A percentile compares a stretch with the other conserved stretches of the same genome.
phyloP scores from a whole-genome alignment of 1,284 basidiomycete species.

The Fomitopsis betulina region DNA sequence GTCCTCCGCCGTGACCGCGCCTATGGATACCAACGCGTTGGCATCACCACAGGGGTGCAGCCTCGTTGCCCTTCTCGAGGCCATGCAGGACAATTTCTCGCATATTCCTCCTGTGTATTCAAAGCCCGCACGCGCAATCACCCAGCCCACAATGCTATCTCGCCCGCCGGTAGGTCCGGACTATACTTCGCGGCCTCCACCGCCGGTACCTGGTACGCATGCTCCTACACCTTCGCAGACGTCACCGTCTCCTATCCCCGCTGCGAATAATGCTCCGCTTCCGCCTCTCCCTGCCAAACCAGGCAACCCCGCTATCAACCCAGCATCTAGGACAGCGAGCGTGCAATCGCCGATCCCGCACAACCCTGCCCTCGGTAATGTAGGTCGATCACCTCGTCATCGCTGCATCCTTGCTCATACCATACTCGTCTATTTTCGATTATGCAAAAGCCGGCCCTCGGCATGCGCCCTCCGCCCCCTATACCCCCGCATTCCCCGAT shows the following conservation, averaged over 20 bases:
- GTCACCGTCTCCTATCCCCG: constrained; percentile 11
- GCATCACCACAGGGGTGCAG: constrained; percentile 54
- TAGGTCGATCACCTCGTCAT: constrained; percentile 10
- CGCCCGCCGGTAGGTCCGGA: constrained; percentile 16
- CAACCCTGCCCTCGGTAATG: constrained; percentile 12
- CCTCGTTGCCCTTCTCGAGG: constrained; percentile 61
- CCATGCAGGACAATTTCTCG: constrained; percentile 80
- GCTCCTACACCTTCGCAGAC: constrained; percentile 19
- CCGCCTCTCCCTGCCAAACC: constrained; percentile 47
- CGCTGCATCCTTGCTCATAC: not conserved
- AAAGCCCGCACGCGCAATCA: constrained; percentile 49
- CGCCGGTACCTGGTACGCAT: constrained; percentile 23
- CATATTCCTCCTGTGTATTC: constrained; percentile 88
- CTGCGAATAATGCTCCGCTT: constrained; percentile 24
- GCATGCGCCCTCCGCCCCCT: constrained; percentile 36
- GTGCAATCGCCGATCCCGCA: constrained; percentile 9
- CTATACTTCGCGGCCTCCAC: constrained; percentile 28
- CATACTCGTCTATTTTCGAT: constrained; percentile 11
- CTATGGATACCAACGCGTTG: constrained; percentile 13
- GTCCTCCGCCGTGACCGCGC: constrained; percentile 19
- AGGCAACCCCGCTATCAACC: constrained; percentile 19
- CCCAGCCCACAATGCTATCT: constrained; percentile 18
- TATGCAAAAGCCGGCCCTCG: constrained; percentile 28
- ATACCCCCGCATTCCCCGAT: constrained; percentile 26
- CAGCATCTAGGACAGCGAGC: constrained; percentile 19